Percentiles rank a stretch among this genome's conserved stretches.
phyloP scores from a whole-genome alignment of 2,329 filamentous ascomycete genomes.

The Aspergillus aculeatus region DNA sequence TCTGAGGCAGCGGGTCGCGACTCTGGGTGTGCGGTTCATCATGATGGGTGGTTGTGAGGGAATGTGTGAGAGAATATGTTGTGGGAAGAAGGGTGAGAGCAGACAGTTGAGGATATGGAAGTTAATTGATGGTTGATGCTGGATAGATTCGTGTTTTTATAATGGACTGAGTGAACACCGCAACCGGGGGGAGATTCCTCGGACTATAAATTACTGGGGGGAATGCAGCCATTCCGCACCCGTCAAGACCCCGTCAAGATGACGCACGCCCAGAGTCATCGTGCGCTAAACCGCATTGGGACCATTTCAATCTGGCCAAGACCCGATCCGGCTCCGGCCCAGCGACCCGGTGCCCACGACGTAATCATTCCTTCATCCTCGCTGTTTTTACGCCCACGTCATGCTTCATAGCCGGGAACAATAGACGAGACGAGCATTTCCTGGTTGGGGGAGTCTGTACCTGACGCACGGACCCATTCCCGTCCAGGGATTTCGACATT shows the following conservation, averaged over 20 bases:
- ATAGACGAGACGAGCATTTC: not conserved
- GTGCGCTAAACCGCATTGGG: not conserved
- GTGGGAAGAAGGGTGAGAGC: not conserved
- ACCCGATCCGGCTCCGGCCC: not conserved
- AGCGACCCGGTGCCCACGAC: not conserved
- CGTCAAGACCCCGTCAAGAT: conserved; percentile 5
- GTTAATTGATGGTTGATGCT: not conserved
- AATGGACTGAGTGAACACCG: not conserved
- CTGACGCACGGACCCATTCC: not conserved
- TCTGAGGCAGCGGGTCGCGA: conserved; percentile 1
- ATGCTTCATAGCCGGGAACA: not conserved
- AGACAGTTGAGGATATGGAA: fast-evolving
- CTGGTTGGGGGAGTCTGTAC: not conserved
- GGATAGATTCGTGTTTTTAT: not conserved
- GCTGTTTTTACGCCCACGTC: not conserved
- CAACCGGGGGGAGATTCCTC: not conserved
- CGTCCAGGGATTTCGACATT: too few species aligned
- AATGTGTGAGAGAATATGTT: not conserved
- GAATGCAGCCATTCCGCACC: not conserved
- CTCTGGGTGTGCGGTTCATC: conserved; percentile 3
- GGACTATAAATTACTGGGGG: not conserved
- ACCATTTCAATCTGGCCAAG: not conserved
- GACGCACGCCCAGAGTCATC: not conserved
- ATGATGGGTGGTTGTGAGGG: not conserved
- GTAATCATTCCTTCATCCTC: not conserved